Conservation (phyloP, 805 yeast genomes). For the Candida ipomoeae region DNA sequence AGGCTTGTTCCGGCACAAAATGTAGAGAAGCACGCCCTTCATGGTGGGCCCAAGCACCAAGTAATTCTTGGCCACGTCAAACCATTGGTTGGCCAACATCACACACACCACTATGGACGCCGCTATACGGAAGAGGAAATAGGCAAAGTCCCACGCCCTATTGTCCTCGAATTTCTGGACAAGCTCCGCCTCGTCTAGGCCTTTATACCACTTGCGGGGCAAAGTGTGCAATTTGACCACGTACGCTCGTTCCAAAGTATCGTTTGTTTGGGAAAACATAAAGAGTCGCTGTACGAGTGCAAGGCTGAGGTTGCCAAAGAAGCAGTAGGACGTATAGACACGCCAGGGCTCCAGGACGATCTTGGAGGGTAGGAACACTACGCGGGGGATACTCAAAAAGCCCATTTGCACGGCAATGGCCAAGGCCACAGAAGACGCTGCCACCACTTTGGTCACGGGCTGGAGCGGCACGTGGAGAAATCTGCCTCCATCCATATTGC, state of each 20-base stretch:
- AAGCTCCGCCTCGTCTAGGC: conserved; percentile 19
- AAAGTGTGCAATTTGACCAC: conserved; percentile 16
- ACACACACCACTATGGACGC: conserved; percentile 20
- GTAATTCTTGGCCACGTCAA: conserved; percentile 15
- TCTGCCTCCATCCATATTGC: conserved; percentile 9
- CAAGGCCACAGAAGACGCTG: conserved; percentile 20
- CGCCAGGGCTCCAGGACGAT: conserved; percentile 36
- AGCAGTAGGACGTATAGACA: conserved; percentile 31
- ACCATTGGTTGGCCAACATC: conserved; percentile 12
- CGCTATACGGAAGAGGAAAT: conserved; percentile 25
- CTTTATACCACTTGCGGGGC: conserved; percentile 18
- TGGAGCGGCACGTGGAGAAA: conserved; percentile 9
- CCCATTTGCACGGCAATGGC: conserved; percentile 20
- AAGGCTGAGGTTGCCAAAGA: conserved; percentile 25
- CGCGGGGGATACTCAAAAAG: conserved; percentile 16
- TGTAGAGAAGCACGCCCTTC: conserved; percentile 35
- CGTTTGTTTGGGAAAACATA: conserved; percentile 19
- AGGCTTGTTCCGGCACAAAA: conserved; percentile 47
- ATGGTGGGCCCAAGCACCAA: conserved; percentile 37
- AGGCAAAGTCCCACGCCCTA: conserved; percentile 28
- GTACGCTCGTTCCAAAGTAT: conserved; percentile 25
- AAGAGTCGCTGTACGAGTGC: conserved; percentile 20
- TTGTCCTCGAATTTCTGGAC: conserved; percentile 15
- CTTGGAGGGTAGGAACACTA: conserved; percentile 27
- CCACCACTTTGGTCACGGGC: conserved; percentile 27